Percentiles rank a stretch among this genome's conserved stretches.
These are phyloP conservation scores for Thielaviopsis ethacetica DNA, from an alignment of 2,329 filamentous ascomycete genomes.

Conservation along the genomic window DNA sequence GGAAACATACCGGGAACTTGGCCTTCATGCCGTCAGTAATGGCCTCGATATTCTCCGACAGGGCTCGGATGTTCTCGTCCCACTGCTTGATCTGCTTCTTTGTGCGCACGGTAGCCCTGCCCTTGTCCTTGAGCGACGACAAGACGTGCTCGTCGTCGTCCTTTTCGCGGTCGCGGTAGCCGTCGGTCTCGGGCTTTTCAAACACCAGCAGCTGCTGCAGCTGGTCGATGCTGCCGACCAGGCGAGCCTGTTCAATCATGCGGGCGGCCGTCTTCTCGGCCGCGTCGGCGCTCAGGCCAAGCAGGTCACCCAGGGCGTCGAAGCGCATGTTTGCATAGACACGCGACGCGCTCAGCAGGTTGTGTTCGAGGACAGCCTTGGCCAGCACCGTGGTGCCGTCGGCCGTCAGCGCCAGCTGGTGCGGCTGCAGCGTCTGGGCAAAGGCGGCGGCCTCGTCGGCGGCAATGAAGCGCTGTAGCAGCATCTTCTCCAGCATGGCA, in stretches of 20 bases:
- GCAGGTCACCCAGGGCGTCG: constrained; percentile 55
- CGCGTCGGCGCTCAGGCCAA: constrained; percentile 63
- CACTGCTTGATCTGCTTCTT: constrained; percentile 65
- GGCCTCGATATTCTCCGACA: constrained; percentile 81
- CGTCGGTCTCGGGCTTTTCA: constrained; percentile 47
- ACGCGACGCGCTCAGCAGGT: constrained; percentile 69
- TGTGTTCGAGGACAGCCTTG: constrained; percentile 91
- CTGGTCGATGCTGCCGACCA: constrained; percentile 85
- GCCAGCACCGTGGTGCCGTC: constrained; percentile 88
- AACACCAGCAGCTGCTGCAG: constrained; percentile 82
- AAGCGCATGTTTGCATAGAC: constrained; percentile 65
- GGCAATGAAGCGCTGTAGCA: constrained; percentile 69
- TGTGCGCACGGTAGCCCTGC: constrained; percentile 44
- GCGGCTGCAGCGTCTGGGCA: constrained; percentile 59
- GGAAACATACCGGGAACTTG: constrained; percentile 52
- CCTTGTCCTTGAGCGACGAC: constrained; percentile 50
- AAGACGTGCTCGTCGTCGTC: constrained; percentile 1
- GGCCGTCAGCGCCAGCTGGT: constrained; percentile 77
- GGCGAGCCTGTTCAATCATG: constrained; percentile 89
- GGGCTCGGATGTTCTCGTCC: constrained; percentile 73
- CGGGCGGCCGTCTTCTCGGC: constrained; percentile 82
- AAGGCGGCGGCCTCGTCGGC: constrained; percentile 77
- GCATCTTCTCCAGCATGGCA: constrained; percentile 92
- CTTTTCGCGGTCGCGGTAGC: background rate
- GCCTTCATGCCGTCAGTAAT: constrained; percentile 67